A percentile compares a stretch with the other conserved stretches of the same genome.
Evolutionary conservation across 2,329 filamentous ascomycete species (phyloP).

Genomic region (Dryadomyces quercivorus): DNA sequence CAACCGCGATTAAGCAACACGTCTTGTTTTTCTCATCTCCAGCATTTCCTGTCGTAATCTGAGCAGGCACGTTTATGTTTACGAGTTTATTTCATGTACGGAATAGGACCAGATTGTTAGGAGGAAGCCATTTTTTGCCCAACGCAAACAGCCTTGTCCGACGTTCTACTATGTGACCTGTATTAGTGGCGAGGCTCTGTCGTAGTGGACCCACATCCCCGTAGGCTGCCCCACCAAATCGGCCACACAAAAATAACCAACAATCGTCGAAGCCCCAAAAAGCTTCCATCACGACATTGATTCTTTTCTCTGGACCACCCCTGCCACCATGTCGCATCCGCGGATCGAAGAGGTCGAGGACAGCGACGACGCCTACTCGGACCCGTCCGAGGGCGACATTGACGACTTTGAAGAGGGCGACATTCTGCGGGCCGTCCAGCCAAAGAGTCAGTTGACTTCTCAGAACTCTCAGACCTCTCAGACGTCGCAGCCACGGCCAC

Average conservation of each 20-base stretch:
- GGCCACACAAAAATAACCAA: background rate
- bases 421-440: constrained; percentile 35
- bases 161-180: too few species aligned
- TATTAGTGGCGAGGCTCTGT: too few species aligned
- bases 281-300: too few species aligned
- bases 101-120: too few species aligned
- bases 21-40: background rate
- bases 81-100: too few species aligned
- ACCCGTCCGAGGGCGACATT: constrained; percentile 81
- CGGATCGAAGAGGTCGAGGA: constrained; percentile 89
- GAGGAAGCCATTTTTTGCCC: too few species aligned
- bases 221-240: background rate
- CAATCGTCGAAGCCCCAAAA: background rate
- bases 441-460: constrained; percentile 4
- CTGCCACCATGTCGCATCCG: constrained; percentile 62
- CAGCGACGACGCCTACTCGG: constrained; percentile 59
- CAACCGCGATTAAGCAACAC: background rate
- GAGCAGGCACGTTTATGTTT: background rate
- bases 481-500: constrained; percentile 14
- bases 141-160: too few species aligned
- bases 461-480: too few species aligned
- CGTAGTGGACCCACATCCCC: background rate
- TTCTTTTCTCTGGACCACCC: background rate
- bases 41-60: background rate
- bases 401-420: constrained; percentile 47